Evolutionary conservation across 177 flowering plant species (phyloP), one percentile per base, ranked within the genome.

Genomic region (Vitis hybrid): DNA sequence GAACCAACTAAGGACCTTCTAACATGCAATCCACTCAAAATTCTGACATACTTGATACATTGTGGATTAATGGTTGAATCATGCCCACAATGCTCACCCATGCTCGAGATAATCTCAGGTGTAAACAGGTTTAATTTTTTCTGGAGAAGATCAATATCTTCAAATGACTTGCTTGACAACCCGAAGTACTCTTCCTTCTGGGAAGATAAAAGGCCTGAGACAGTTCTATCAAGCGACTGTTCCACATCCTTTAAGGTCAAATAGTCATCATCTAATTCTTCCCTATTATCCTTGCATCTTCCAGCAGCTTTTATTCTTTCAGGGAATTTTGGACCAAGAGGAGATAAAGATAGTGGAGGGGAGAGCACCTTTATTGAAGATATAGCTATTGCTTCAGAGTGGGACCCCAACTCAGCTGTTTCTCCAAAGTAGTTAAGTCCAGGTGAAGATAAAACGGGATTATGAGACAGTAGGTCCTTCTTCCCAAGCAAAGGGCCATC

Each of bases 1-100:
- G 99, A 94, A 76, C 99, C 99, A 77, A 94, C 94, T 83, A 94
- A 84, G 24, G 99, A 91, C 78, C 97, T 89, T 74, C 90, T 81
- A 69, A 84, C 86, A 48, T 83, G 76, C 30, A 77, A 76, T 61
- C 80, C 88, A 80, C 83, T 81, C 61, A 77, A 71, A 72, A 66
- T 82, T 73, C 86, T 84, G 32, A 73, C 61, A 14, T 71, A 57
- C 66, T 73, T 91, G 11, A 64, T 55, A 76, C 77, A 58, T 32
- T 76, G 80, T 27, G 80, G 69, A 20, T 68, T 55, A 66, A 67
- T 73, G 17, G 63, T 65, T 11, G 71, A 57, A 61, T 78, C 81
- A 32, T 74, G 74, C 65, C 64, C 65, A 56, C 72, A 79, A 68
- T 77, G 70, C 67, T 58, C 70, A 58, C 59, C 70, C 49, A 68